phyloP scores from a whole-genome alignment of 306 rosid genomes.

The Canavalia gladiata region DNA sequence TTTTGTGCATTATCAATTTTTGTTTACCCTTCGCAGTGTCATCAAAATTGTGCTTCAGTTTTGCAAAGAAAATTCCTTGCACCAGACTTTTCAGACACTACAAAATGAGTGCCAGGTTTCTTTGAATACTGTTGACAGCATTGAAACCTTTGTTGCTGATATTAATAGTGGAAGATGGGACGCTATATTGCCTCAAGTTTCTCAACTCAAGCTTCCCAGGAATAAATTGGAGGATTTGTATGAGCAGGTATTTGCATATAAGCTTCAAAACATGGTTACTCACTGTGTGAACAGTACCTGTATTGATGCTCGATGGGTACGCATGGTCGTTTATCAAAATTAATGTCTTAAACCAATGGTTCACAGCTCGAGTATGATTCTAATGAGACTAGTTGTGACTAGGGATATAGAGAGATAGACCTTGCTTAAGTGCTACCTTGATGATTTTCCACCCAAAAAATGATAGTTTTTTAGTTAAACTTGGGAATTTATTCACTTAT shows the following conservation, averaged over 20 bases:
- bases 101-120: slow-evolving; percentile 99
- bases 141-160: slow-evolving; percentile 92
- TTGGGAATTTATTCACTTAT: too few relatives aligned
- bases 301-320: too few relatives aligned
- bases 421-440: too few relatives aligned
- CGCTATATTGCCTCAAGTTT: slow-evolving; percentile 90
- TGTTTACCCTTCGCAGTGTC: slow-evolving; percentile 63
- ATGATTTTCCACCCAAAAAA: too few relatives aligned
- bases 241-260: slow-evolving; percentile 75
- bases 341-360: too few relatives aligned
- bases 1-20: background rate
- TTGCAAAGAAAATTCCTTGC: slow-evolving; percentile 94
- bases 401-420: too few relatives aligned
- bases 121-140: slow-evolving; percentile 94
- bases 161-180: slow-evolving; percentile 98
- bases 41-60: slow-evolving; percentile 98
- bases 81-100: slow-evolving; percentile 88
- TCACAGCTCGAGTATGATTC: too few relatives aligned
- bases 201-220: slow-evolving; percentile 97
- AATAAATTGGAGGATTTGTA: slow-evolving; percentile 95
- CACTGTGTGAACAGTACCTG: too few relatives aligned
- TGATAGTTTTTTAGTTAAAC: too few relatives aligned
- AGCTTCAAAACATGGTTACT: too few relatives aligned
- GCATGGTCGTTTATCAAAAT: too few relatives aligned
- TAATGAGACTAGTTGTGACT: too few relatives aligned